Evolutionary conservation across 139 green algal genomes (phyloP).

Genomic region (Diplosphaera chodatii): DNA sequence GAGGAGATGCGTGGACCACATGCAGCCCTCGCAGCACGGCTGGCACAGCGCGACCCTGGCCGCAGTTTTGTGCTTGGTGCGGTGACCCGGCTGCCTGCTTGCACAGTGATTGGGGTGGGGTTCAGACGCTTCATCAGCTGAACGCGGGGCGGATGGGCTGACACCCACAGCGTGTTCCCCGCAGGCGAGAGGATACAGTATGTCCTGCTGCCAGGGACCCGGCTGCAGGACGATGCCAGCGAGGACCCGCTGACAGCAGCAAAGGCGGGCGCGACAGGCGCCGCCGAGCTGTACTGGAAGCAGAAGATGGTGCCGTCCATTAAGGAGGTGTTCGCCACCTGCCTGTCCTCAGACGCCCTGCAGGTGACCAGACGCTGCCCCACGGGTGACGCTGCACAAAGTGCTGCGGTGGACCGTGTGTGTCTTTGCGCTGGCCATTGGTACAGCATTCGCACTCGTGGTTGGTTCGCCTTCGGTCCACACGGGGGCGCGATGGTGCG

Average conservation of each 20-base stretch:
- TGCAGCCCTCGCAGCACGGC: conserved; percentile 43
- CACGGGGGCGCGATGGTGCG: too few species aligned
- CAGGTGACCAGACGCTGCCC: too few species aligned
- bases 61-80: conserved; percentile 59
- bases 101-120: too few species aligned
- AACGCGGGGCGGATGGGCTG: background rate
- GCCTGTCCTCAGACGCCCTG: conserved; percentile 20
- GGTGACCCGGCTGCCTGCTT: background rate
- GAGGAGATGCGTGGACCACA: conserved; percentile 61
- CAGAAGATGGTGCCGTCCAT: conserved; percentile 56
- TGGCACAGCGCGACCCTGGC: conserved; percentile 48
- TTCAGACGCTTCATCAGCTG: too few species aligned
- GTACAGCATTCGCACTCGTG: too few species aligned
- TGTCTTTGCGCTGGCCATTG: too few species aligned
- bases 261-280: conserved; percentile 11
- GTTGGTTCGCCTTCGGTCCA: too few species aligned
- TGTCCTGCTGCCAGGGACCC: conserved; percentile 57
- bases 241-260: conserved; percentile 61
- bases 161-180: background rate
- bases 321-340: conserved; percentile 40
- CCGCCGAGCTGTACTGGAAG: conserved; percentile 61
- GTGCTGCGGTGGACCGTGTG: too few species aligned
- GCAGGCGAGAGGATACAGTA: conserved; percentile 60
- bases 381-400: too few species aligned
- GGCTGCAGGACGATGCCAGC: conserved; percentile 52